Evolutionary conservation across 192 early-diverging fungal genomes (phyloP), one percentile per base, ranked within the genome.

Genomic region (Podila clonocystis): DNA sequence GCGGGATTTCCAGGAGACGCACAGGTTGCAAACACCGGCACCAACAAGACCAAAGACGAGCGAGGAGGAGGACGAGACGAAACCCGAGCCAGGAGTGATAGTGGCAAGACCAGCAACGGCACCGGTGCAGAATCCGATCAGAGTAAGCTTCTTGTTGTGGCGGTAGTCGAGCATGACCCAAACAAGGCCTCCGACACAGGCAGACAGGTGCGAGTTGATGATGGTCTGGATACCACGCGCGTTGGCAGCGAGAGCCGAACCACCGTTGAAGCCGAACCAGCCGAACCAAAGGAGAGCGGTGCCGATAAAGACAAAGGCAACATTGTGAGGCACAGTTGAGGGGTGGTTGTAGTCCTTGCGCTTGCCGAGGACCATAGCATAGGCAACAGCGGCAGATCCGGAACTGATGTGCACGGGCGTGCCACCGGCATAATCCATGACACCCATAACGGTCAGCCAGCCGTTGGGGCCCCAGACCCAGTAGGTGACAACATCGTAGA

Each of bases 201-300:
- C 93, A 0, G 95, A 90, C 29, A 95, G 52, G 74, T 90, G 91
- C 26, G 96, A 96, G 60, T 87, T 89, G 74, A 95, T 78, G 38
- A 93, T 87, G 0, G 95, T 91, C 61, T 93, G 91, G 24, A 91
- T 92, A 15, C 94, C 92, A 5, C 93, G 87, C 1, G 92, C 88
- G 17, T 90, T 92, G 29, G 89, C 89, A 31, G 89, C 87, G 19
- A 94, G 76, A 4, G 92, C 94, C n/a, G 84, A 88, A 34, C 94
- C 95, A 22, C 91, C 94, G 82, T 97, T 97, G 83, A 96, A 97
- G 1, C 92, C 94, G 58, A 93, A 92, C 95, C 95, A 97, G 38
- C 96, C 96, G 74, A 97, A 96, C 92, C 95, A 96, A 59, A 97
- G 77, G 30, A 96, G 83, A 13, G 93, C 86, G 26, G 91, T 90